These are phyloP conservation scores for Eustoma russellianum DNA, from an alignment of 257 asterid species.

Conservation along the genomic window DNA sequence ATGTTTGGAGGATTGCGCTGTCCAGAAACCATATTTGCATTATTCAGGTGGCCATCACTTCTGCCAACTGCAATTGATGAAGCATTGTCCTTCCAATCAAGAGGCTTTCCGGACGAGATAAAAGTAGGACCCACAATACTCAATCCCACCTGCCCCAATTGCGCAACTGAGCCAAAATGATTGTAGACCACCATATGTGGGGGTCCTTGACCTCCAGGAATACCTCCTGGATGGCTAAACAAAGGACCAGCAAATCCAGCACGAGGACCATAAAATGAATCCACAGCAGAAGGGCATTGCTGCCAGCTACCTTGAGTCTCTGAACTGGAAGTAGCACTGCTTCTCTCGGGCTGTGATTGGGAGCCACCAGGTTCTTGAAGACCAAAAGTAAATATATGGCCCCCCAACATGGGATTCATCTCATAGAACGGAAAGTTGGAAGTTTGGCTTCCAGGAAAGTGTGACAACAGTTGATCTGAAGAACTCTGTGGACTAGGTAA, in stretches of 20 bases:
- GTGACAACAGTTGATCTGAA: slow-evolving; percentile 68
- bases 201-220: slow-evolving; percentile 85
- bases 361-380: slow-evolving; percentile 62
- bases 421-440: slow-evolving; percentile 90
- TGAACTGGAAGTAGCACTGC: slow-evolving; percentile 42
- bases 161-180: slow-evolving; percentile 98
- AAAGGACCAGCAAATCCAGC: slow-evolving; percentile 76
- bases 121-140: slow-evolving; percentile 94
- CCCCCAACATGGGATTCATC: slow-evolving; percentile 82
- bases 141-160: slow-evolving; percentile 93
- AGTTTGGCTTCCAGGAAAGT: slow-evolving; percentile 76
- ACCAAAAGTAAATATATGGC: slow-evolving; percentile 72
- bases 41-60: slow-evolving; percentile 56
- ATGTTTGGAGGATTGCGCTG: slow-evolving; percentile 54
- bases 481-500: slow-evolving; percentile 77
- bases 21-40: slow-evolving; percentile 32
- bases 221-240: slow-evolving; percentile 68
- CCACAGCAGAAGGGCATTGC: slow-evolving; percentile 71
- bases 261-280: slow-evolving; percentile 79
- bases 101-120: slow-evolving; percentile 86
- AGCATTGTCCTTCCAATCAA: slow-evolving; percentile 75
- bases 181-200: slow-evolving; percentile 97
- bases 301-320: slow-evolving; percentile 84
- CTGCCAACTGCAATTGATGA: slow-evolving; percentile 44
- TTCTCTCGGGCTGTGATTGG: slow-evolving; percentile 61